Percentiles rank a stretch among this genome's conserved stretches.
Evolutionary conservation across 2,329 filamentous ascomycete species (phyloP).

Genomic region (Diaporthe vexans): DNA sequence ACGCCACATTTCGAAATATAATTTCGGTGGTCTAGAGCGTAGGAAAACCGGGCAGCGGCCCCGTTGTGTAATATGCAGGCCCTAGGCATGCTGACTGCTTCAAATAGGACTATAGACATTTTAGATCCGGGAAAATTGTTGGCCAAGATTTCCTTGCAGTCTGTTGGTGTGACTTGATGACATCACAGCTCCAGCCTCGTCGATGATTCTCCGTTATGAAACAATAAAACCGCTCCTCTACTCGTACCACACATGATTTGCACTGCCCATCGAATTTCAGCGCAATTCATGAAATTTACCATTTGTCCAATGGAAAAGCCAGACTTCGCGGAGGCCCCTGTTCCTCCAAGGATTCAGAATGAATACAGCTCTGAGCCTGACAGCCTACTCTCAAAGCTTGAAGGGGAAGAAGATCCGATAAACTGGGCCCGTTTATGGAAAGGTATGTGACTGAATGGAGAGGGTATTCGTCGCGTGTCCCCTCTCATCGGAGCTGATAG

Average conservation of each 20-base stretch:
- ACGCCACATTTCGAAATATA: background rate
- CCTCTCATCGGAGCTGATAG: background rate
- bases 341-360: background rate
- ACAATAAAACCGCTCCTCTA: background rate
- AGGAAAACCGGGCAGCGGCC: background rate
- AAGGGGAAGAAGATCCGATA: background rate
- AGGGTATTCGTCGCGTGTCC: background rate
- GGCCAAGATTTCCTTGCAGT: background rate
- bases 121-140: background rate
- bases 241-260: background rate
- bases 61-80: background rate
- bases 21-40: background rate
- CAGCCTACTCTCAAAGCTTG: background rate
- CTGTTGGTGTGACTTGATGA: background rate
- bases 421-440: background rate
- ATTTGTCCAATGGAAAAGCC: background rate
- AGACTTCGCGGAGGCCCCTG: slow-evolving; percentile 1
- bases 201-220: background rate
- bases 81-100: background rate
- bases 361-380: background rate
- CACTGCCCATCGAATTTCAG: background rate
- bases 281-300: background rate
- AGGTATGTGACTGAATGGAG: background rate
- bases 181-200: background rate
- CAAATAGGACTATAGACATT: background rate